Evolutionary conservation across 2,329 filamentous ascomycete species (phyloP), one percentile per base, ranked within the genome.

Genomic region (Biscogniauxia marginata): DNA sequence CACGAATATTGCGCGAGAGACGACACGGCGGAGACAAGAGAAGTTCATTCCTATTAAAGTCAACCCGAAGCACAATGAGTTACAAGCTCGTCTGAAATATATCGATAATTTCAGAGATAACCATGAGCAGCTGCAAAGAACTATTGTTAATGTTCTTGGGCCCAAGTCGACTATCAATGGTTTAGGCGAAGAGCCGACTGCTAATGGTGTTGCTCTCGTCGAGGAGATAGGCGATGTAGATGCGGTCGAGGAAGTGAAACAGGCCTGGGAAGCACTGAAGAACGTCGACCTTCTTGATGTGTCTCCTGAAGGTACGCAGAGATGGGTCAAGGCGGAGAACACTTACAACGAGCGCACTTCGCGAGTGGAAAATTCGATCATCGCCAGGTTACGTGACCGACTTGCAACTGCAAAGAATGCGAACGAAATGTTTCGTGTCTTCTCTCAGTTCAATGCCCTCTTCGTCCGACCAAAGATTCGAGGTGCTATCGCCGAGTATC

Each of bases 1-100:
- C 70, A 98, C 93, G 16, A 96, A 97, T 65, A 91, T 98, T 61
- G 93, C 95, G 30, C 90, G 95, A 75, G 96, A 99, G 69, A 92
- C 96, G 6, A 97, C 91, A 3, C 85, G 93, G 62, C 89, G 93
- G 65, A 86, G 95, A 65, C 96, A 96, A 68, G 96, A 98, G 73
- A 96, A 96, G 72, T 99, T 99, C 73, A 97, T 99, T 62, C 93
- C 93, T 4, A 98, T 99, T 79, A 98, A 98, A 77, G 93, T 99
- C 71, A 84, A 82, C 62, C 89, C 92, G 59, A 89, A 90, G 66
- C 95, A 99, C 71, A 87, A 85, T 43, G 90, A 93, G 71, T 90
- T 95, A 22, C 92, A 98, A 73, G 88, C 95, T 60, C 87, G 95
- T 46, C 81, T 99, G 64, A 92, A 90, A 68, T 99, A 99, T 72